Evolutionary conservation across 2,329 filamentous ascomycete species (phyloP).

Genomic region (Cladosporium sp.): DNA sequence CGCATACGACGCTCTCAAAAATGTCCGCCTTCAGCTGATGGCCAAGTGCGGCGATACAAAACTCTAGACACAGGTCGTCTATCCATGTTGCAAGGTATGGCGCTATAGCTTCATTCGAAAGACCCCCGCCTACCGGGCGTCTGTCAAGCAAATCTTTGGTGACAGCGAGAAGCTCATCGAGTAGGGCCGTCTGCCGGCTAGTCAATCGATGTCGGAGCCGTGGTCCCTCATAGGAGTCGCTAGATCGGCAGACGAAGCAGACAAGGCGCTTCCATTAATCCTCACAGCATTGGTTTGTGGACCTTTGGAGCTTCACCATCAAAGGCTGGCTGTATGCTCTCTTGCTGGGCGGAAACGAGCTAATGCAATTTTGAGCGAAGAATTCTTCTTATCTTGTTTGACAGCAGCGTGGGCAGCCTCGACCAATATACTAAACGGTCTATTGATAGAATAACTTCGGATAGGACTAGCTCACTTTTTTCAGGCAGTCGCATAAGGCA

Average conservation of each 20-base stretch:
- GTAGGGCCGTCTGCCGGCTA: constrained; percentile 5
- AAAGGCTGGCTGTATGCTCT: constrained; percentile 8
- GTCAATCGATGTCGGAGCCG: constrained; percentile 11
- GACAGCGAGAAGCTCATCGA: neutral
- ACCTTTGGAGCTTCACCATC: constrained; percentile 15
- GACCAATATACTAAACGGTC: constrained; percentile 4
- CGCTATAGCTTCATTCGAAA: no score
- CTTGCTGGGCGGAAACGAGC: constrained; percentile 12
- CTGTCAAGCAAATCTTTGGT: neutral
- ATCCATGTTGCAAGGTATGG: neutral
- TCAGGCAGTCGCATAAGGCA: neutral
- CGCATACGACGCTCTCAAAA: constrained; percentile 18
- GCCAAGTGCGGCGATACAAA: constrained; percentile 18
- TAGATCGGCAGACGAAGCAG: constrained; percentile 14
- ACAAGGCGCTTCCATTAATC: constrained; percentile 17
- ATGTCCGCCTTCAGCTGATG: constrained; percentile 14
- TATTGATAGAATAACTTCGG: neutral
- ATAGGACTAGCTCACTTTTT: neutral
- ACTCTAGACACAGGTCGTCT: constrained; percentile 12
- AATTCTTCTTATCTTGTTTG: constrained; percentile 13
- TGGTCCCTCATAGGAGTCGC: neutral
- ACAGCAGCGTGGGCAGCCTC: constrained; percentile 7
- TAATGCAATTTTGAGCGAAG: constrained; percentile 14
- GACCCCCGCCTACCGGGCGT: no score
- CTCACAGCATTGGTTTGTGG: constrained; percentile 14